These are phyloP conservation scores for Sarocladiaceae sp. DNA, from an alignment of 2,329 filamentous ascomycete species.

Conservation along the genomic window DNA sequence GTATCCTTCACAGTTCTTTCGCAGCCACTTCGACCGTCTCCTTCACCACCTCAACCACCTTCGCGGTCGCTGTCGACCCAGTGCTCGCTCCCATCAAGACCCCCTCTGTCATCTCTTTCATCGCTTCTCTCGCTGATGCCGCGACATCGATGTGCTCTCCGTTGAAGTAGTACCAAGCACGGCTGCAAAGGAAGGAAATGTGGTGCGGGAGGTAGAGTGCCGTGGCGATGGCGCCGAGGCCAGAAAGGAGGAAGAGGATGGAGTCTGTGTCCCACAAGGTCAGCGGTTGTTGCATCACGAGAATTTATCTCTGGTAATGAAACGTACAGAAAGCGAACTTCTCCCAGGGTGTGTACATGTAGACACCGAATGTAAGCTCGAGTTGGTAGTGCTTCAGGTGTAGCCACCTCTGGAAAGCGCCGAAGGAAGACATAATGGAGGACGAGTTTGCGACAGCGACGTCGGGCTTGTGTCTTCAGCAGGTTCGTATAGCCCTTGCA, in stretches of 20 bases:
- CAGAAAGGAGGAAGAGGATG: conserved; percentile 83
- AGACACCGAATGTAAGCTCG: conserved; percentile 92
- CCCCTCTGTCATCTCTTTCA: conserved; percentile 26
- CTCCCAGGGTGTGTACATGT: conserved; percentile 95
- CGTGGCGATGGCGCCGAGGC: conserved; percentile 79
- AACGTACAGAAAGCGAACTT: conserved; percentile 96
- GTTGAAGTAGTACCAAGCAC: conserved; percentile 92
- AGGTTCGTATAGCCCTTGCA: background rate
- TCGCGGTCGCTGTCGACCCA: conserved; percentile 17
- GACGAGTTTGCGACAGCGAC: background rate
- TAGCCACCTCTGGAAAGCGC: conserved; percentile 73
- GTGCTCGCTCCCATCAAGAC: conserved; percentile 21
- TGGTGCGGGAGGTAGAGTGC: conserved; percentile 94
- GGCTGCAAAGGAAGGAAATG: conserved; percentile 73
- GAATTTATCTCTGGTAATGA: no score
- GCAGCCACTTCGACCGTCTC: conserved; percentile 20
- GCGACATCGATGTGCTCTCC: conserved; percentile 64
- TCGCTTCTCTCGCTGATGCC: conserved; percentile 25
- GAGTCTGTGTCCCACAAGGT: conserved; percentile 69
- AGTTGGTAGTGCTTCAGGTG: conserved; percentile 97
- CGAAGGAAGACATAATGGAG: conserved; percentile 33
- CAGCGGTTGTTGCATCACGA: no score
- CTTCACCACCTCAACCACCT: conserved; percentile 18
- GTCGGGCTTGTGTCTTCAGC: background rate
- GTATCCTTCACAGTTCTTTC: conserved; percentile 29